Evolutionary conservation across 2,329 filamentous ascomycete genomes (phyloP).

Genomic region (Aspergillus glaucus): DNA sequence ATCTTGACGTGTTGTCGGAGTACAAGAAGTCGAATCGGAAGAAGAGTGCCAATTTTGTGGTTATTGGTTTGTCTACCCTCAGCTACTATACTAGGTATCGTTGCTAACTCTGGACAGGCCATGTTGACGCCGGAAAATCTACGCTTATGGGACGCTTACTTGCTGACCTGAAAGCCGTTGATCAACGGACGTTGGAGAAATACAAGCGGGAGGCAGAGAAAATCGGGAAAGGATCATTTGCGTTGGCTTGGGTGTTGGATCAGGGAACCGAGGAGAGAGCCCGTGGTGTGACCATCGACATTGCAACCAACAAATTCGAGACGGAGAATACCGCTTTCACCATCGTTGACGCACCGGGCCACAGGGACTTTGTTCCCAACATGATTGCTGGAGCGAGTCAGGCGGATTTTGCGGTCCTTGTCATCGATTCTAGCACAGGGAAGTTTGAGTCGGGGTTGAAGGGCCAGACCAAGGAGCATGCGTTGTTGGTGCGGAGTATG

Average conservation of each 20-base stretch:
- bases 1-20: conserved; percentile 76
- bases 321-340: conserved; percentile 83
- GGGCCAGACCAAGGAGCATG: conserved; percentile 92
- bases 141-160: conserved; percentile 95
- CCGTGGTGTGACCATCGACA: conserved; percentile 91
- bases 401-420: conserved; percentile 90
- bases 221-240: conserved; percentile 91
- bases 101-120: conserved; percentile 51
- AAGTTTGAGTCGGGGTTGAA: conserved; percentile 91
- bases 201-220: conserved; percentile 83
- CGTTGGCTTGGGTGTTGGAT: conserved; percentile 94
- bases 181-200: conserved; percentile 81
- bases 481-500: conserved; percentile 80
- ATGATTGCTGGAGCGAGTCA: conserved; percentile 98
- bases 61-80: conserved; percentile 61
- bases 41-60: conserved; percentile 80
- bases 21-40: conserved; percentile 70
- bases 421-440: conserved; percentile 83
- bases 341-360: conserved; percentile 89
- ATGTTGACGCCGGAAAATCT: conserved; percentile 96
- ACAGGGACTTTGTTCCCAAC: conserved; percentile 93
- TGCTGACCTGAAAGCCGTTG: conserved; percentile 79
- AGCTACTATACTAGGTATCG: conserved; percentile 7
- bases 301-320: conserved; percentile 90
- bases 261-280: conserved; percentile 82